Base-by-base conservation (phyloP, 169 alveolate species). In the Neospora caninum region DNA sequence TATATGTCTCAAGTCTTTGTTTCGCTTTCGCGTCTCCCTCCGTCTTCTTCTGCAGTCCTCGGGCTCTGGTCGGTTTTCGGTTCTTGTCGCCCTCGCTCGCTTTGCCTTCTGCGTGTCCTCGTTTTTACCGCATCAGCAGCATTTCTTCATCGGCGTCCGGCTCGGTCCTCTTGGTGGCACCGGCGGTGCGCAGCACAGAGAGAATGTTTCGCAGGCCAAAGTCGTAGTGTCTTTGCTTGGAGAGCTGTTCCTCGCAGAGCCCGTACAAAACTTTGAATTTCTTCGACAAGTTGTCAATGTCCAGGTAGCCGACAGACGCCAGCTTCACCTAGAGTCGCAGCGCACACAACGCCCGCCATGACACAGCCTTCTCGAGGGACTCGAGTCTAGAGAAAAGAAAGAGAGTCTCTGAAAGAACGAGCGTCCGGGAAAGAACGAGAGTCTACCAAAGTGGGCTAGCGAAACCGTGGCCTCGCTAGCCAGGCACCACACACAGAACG, bases 191-290 rank as follows among this genome's bases (percentile, higher is more conserved):
- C 87, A 99, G 97, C 42, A 98, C 99, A 91, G 99, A 97, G 82
- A 98, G 97, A 88, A 98, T 98, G 95, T 98, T 98, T 94, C 99
- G 97, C 89, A 98, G 96, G 92, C 99, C 99, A 95, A 98, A 98
- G 94, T 98, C 99, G 94, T 98, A 98, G 96, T 98, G 99, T 92
- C 98, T 96, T 97, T 99, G 99, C 96, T 98, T 98, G 80, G 99
- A 98, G 88, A 99, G 98, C 96, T 98, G 99, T 94, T 98, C 99
- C 95, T 98, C 99, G 95, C 99, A 98, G 53, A 98, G 97, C 82
- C 97, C 98, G 96, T 98, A 98, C 58, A 98, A 96, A 94, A 98
- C 98, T 96, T 98, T 98, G 98, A 98, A 98, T 95, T 98, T 98
- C 97, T 98, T 98, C 38, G 99, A 97, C 89, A 98, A 96, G 67